These are phyloP conservation scores for Didymella glomerata DNA, from an alignment of 2,329 filamentous ascomycete species.

Conservation along the genomic window DNA sequence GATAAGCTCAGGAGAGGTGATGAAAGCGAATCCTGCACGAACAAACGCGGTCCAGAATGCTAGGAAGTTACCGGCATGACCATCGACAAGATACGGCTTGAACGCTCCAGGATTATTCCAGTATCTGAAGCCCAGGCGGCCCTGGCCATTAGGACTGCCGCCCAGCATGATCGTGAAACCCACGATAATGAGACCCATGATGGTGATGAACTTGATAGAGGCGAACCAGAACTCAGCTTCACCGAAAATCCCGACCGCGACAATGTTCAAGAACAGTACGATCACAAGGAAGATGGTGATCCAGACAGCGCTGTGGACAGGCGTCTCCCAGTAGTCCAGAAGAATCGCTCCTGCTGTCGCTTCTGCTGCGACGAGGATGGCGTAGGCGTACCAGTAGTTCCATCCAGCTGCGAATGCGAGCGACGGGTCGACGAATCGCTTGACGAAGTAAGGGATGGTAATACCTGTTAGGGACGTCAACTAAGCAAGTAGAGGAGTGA, in stretches of 20 bases:
- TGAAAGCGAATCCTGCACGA: constrained; percentile 59
- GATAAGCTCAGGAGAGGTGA: constrained; percentile 50
- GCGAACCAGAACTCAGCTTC: constrained; percentile 64
- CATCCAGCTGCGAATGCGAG: constrained; percentile 47
- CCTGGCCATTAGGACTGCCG: constrained; percentile 47
- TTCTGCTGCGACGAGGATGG: constrained; percentile 48
- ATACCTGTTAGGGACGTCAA: too few relatives aligned
- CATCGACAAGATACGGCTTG: constrained; percentile 59
- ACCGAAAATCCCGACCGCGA: constrained; percentile 50
- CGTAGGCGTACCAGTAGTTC: constrained; percentile 49
- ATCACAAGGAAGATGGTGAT: constrained; percentile 50
- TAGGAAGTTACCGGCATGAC: constrained; percentile 68
- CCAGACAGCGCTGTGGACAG: constrained; percentile 46
- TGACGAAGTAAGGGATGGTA: constrained; percentile 51
- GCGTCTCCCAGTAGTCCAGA: constrained; percentile 47
- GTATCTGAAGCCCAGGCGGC: constrained; percentile 67
- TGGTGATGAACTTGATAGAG: constrained; percentile 57
- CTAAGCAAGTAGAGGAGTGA: too few relatives aligned
- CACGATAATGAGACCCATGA: constrained; percentile 48
- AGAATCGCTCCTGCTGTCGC: constrained; percentile 46
- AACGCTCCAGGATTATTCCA: constrained; percentile 72
- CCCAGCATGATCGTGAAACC: constrained; percentile 50
- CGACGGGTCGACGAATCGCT: constrained; percentile 58
- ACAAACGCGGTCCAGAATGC: constrained; percentile 65
- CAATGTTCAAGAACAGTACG: constrained; percentile 47